phyloP scores from a whole-genome alignment of 768 basidiomycete species.

The Tylopilus plumbeoviolaceoides region DNA sequence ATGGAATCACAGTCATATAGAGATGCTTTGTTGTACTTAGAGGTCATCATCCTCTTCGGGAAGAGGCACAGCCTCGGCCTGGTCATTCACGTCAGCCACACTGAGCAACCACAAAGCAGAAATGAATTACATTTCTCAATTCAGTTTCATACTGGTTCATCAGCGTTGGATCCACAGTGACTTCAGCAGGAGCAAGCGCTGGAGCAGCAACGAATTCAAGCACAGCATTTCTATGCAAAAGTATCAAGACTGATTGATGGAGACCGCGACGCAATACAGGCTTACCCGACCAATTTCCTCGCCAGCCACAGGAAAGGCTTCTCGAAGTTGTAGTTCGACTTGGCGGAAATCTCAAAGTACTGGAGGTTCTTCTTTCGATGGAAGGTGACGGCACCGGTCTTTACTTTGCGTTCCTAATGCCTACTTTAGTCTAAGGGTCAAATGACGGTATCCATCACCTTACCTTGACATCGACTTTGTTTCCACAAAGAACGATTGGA shows the following conservation, averaged over 20 bases:
- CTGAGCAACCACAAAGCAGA: not conserved
- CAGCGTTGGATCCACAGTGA: conserved; percentile 71
- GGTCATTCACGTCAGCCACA: conserved; percentile 10
- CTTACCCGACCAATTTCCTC: conserved; percentile 94
- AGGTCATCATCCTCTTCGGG: conserved; percentile 97
- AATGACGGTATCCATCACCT: conserved; percentile 20
- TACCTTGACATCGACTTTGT: conserved; percentile 99
- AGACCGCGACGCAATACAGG: conserved; percentile 5
- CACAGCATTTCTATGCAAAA: conserved; percentile 58
- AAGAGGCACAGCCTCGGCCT: conserved; percentile 91
- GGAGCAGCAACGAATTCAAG: conserved; percentile 98
- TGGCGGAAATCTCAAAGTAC: conserved; percentile 99
- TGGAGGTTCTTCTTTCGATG: conserved; percentile 99
- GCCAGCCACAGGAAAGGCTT: conserved; percentile 99
- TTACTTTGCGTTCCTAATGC: conserved; percentile 95
- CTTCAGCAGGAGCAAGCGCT: conserved; percentile 92
- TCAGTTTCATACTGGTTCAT: conserved; percentile 80
- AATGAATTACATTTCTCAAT: conserved; percentile 54
- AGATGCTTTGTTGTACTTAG: conserved; percentile 34
- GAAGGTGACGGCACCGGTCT: conserved; percentile 98
- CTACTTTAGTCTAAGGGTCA: conserved; percentile 2
- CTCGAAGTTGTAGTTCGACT: conserved; percentile 99
- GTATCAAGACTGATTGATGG: not conserved
- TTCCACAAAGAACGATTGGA: conserved; percentile 98
- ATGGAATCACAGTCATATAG: conserved; percentile 18